A percentile compares a stretch with the other conserved stretches of the same genome.
Evolutionary conservation across 306 rosid genomes (phyloP).

Genomic region (Echinosophora koreensis): DNA sequence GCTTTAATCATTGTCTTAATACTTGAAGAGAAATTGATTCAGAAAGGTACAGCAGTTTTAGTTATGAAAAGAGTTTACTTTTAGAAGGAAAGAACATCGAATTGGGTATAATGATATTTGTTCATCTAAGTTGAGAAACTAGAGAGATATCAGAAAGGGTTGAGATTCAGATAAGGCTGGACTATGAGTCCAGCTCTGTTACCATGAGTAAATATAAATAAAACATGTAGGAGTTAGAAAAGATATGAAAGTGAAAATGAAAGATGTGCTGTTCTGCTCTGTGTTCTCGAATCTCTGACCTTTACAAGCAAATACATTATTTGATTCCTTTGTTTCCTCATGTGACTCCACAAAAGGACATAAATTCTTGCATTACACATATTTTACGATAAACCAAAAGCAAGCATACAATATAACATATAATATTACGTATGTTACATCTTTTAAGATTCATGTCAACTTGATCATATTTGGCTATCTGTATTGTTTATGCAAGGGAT

Average conservation of each 20-base stretch:
- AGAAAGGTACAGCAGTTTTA: background rate
- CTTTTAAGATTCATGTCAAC: background rate
- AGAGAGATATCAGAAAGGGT: slow-evolving; percentile 4
- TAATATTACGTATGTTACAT: background rate
- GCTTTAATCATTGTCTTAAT: background rate
- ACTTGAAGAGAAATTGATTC: slow-evolving; percentile 12
- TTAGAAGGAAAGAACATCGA: background rate
- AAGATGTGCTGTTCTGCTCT: background rate
- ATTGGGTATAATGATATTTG: background rate
- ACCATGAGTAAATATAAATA: background rate
- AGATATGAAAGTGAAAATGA: background rate
- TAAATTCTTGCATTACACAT: background rate
- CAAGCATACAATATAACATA: background rate
- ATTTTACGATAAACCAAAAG: background rate
- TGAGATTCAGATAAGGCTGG: slow-evolving; percentile 1
- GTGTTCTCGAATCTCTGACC: background rate
- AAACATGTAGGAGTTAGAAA: background rate
- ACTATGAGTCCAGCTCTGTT: background rate
- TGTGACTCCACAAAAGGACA: background rate
- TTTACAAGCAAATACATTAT: background rate
- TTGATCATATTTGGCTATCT: background rate
- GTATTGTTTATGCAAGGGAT: background rate
- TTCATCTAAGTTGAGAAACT: background rate
- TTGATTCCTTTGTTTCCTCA: no score
- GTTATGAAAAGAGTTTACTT: background rate